Evolutionary conservation across 768 basidiomycete genomes (phyloP), one percentile per base, ranked within the genome.

Genomic region (Termitomyces bulborhizus): DNA sequence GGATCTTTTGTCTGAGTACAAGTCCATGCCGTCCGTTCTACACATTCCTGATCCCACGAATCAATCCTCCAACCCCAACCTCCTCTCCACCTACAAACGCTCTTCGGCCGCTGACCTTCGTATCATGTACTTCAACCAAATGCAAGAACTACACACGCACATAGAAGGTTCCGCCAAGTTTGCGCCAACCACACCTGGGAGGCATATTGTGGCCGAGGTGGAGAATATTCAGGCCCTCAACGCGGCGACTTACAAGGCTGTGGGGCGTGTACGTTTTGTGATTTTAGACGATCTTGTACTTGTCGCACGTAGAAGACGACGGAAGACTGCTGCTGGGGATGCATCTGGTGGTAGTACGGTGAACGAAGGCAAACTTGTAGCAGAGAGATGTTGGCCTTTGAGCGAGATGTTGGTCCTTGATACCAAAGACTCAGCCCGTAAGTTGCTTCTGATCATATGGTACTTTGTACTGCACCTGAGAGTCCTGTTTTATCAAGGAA

Each of bases 161-260:
- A 90, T 98, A 59, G 93, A 98, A 62, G 97, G 97, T 31, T 91
- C 94, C 0, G 86, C 93, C 60, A 98, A 98, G 69, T 96, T 95
- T 67, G 86, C 93, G 0, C 95, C 96, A 0, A 85, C 90, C 12
- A 88, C 87, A 0, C 89, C 93, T 11, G 95, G 95, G 15, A 79
- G 97, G 54, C 97, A 98, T 65, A 83, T 98, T 56, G 83, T 98
- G 37, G 76, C 84, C 21, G 95, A 98, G 68, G 83, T 90, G 59
- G 86, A 92, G 46, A 82, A 85, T 15, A 84, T 98, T 40, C 78
- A 85, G 55, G 85, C 90, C 51, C 76, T 99, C 44, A 95, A 98
- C 60, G 81, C 93, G 2, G 96, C 97, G 3, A 99, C 96, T 1
- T 98, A 98, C 78, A 96, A 93, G 70, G 80, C 90, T 31, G 84